These are phyloP conservation scores for Hypomontagnella monticulosa DNA, from an alignment of 495 filamentous ascomycete genomes.

Conservation along the genomic window DNA sequence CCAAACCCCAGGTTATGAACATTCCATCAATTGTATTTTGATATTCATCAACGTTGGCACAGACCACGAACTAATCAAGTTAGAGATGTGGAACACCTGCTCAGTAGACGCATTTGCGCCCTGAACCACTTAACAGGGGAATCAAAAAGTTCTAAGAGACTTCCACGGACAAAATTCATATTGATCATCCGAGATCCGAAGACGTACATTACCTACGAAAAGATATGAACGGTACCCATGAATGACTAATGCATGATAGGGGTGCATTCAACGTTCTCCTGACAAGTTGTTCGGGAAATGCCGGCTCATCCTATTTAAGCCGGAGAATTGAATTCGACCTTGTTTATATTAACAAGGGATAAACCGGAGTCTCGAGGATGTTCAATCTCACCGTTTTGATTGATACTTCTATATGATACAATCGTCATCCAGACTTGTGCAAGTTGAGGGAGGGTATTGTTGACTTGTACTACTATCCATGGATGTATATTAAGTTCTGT, in stretches of 20 bases:
- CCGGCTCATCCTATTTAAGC: neutral
- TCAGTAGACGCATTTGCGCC: neutral
- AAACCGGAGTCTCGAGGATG: slow-evolving; percentile 1
- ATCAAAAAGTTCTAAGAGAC: neutral
- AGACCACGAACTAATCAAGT: slow-evolving; percentile 21
- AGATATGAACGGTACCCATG: neutral
- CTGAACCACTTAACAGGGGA: neutral
- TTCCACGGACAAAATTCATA: too few species aligned
- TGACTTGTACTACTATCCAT: too few species aligned
- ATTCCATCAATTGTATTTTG: slow-evolving; percentile 12
- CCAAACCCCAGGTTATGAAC: slow-evolving; percentile 25
- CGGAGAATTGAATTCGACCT: slow-evolving; percentile 7
- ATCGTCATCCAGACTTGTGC: neutral
- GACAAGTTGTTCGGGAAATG: too few species aligned
- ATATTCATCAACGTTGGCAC: slow-evolving; percentile 14
- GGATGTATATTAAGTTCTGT: too few species aligned
- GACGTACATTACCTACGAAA: neutral
- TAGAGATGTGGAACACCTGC: slow-evolving; percentile 16
- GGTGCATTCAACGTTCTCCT: too few species aligned
- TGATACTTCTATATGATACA: slow-evolving; percentile 1
- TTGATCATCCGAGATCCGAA: too few species aligned
- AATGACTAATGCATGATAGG: too few species aligned
- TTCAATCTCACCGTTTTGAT: slow-evolving; percentile 12
- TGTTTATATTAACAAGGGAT: slow-evolving; percentile 5
- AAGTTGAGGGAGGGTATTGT: slow-evolving; percentile 1